Evolutionary conservation across 2,329 filamentous ascomycete genomes (phyloP).

Genomic region (Escovopsis sp.): DNA sequence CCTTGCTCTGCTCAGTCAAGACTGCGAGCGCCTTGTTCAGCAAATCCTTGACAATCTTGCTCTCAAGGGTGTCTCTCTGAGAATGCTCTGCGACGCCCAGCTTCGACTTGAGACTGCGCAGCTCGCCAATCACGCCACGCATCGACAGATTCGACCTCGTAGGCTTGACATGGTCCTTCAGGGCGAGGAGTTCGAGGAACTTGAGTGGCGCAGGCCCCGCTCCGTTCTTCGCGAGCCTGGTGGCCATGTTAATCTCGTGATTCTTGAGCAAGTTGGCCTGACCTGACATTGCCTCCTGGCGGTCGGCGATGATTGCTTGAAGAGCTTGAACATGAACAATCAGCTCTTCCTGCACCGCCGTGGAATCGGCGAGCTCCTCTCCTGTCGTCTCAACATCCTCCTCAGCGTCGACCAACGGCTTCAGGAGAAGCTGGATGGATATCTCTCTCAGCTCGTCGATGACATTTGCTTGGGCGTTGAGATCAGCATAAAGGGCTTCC

Average conservation of each 20-base stretch:
- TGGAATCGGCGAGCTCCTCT: conserved; percentile 79
- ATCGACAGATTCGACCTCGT: conserved; percentile 43
- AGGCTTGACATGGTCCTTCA: conserved; percentile 33
- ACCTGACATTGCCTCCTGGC: conserved; percentile 61
- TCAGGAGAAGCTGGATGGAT: conserved; percentile 55
- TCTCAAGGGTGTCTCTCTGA: conserved; percentile 49
- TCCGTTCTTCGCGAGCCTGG: conserved; percentile 42
- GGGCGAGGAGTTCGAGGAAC: conserved; percentile 33
- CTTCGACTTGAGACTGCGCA: conserved; percentile 45
- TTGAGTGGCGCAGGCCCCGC: conserved; percentile 58
- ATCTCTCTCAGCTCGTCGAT: conserved; percentile 62
- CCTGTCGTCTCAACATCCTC: conserved; percentile 59
- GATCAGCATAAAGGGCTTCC: conserved; percentile 43
- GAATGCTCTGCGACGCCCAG: conserved; percentile 11
- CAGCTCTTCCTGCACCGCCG: conserved; percentile 74
- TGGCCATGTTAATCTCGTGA: conserved; percentile 52
- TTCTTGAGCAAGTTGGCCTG: conserved; percentile 59
- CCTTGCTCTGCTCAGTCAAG: conserved; percentile 36
- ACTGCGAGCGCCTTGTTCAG: conserved; percentile 43
- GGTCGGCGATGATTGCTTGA: conserved; percentile 61
- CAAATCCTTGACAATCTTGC: conserved; percentile 46
- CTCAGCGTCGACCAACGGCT: conserved; percentile 72
- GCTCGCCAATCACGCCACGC: conserved; percentile 51
- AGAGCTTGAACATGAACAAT: conserved; percentile 74
- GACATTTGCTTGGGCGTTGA: conserved; percentile 58